Evolutionary conservation across 495 filamentous ascomycete genomes (phyloP).

Genomic region (Eremomyces bilateralis): DNA sequence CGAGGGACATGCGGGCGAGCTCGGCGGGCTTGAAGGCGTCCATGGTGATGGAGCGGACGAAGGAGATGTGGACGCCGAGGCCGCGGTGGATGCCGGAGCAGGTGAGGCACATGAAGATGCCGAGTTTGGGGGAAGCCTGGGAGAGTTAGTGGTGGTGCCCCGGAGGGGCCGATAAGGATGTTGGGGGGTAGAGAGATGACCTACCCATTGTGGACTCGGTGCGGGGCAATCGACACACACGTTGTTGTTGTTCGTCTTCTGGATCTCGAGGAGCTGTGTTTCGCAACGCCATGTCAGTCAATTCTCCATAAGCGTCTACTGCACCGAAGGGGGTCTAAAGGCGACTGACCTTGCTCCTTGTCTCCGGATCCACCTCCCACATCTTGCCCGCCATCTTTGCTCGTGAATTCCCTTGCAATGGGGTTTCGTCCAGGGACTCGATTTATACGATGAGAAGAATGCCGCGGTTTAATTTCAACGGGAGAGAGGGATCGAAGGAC

Average conservation of each 20-base stretch:
- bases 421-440: too few species aligned
- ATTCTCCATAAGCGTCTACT: neutral
- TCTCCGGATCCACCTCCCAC: constrained; percentile 98
- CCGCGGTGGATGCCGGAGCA: constrained; percentile 91
- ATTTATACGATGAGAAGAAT: too few species aligned
- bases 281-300: neutral
- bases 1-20: constrained; percentile 66
- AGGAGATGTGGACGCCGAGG: constrained; percentile 92
- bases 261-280: constrained; percentile 58
- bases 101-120: constrained; percentile 88
- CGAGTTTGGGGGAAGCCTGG: constrained; percentile 49
- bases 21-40: constrained; percentile 84
- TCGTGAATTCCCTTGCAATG: too few species aligned
- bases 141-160: too few species aligned
- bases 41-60: constrained; percentile 91
- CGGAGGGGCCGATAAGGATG: too few species aligned
- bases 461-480: too few species aligned
- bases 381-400: constrained; percentile 29
- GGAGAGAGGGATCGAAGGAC: too few species aligned
- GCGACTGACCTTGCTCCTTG: constrained; percentile 55
- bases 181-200: constrained; percentile 2
- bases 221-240: constrained; percentile 84
- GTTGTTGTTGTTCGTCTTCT: constrained; percentile 70
- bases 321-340: neutral
- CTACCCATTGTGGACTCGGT: constrained; percentile 80